phyloP scores from a whole-genome alignment of 495 filamentous ascomycete genomes.

The Lepraria neglecta region DNA sequence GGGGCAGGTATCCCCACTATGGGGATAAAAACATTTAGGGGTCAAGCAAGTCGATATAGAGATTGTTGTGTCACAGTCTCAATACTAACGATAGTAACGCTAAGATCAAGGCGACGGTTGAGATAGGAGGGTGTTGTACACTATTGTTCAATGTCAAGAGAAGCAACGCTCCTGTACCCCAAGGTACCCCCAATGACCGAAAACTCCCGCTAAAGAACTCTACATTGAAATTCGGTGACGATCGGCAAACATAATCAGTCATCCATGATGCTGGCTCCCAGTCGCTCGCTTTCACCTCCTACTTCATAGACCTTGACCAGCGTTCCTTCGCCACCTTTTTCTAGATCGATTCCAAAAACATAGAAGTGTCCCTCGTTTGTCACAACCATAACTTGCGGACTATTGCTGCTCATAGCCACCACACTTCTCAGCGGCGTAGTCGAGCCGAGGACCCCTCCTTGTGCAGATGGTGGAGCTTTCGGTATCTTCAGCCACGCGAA shows the following conservation, averaged over 20 bases:
- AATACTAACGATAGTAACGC: not conserved
- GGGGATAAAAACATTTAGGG: not conserved
- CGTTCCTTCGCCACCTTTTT: constrained; percentile 89
- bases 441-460: constrained; percentile 33
- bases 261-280: constrained; percentile 26
- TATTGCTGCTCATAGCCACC: constrained; percentile 88
- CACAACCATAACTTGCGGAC: constrained; percentile 94
- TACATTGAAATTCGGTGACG: not conserved
- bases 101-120: not conserved
- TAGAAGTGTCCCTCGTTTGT: constrained; percentile 94
- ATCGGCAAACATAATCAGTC: not conserved
- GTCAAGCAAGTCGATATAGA: no score
- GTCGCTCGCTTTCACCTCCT: constrained; percentile 25
- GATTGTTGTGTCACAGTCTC: no score
- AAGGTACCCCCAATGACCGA: not conserved
- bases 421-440: constrained; percentile 64
- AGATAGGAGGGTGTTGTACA: not conserved
- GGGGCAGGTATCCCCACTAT: not conserved
- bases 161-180: not conserved
- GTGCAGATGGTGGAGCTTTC: constrained; percentile 42
- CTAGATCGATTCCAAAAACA: constrained; percentile 90
- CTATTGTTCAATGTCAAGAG: not conserved
- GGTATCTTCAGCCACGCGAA: constrained; percentile 95
- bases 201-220: constrained; percentile 7
- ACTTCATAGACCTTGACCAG: constrained; percentile 71